A percentile compares a stretch with the other conserved stretches of the same genome.
phyloP scores from a whole-genome alignment of 2,329 filamentous ascomycete species.

The Davidsoniella virescens region DNA sequence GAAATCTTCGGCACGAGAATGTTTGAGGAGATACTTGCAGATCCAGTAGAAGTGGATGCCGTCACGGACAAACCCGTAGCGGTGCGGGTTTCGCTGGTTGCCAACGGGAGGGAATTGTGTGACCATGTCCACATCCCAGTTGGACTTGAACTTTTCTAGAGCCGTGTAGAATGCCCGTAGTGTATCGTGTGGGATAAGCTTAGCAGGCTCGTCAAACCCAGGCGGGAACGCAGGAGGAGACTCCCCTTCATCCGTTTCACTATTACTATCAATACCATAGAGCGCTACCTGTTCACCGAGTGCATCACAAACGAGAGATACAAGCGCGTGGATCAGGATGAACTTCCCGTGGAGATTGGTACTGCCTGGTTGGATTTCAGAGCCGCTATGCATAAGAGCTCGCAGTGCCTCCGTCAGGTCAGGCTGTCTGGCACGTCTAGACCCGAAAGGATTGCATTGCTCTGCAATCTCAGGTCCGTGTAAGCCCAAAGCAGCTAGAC shows the following conservation, averaged over 20 bases:
- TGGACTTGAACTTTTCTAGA: slow-evolving; percentile 55
- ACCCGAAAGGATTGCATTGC: slow-evolving; percentile 44
- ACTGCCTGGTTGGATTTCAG: slow-evolving; percentile 44
- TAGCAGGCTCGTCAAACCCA: slow-evolving; percentile 16
- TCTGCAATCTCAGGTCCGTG: slow-evolving; percentile 38
- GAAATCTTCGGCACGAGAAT: slow-evolving; percentile 36
- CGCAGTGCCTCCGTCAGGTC: slow-evolving; percentile 45
- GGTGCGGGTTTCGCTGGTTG: slow-evolving; percentile 33
- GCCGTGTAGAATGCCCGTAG: slow-evolving; percentile 36
- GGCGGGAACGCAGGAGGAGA: not conserved
- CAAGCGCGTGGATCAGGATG: slow-evolving; percentile 52
- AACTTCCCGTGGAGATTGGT: slow-evolving; percentile 64
- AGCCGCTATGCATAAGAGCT: slow-evolving; percentile 40
- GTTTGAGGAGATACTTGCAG: slow-evolving; percentile 47
- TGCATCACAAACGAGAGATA: slow-evolving; percentile 39
- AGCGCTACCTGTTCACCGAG: slow-evolving; percentile 29
- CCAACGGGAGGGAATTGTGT: slow-evolving; percentile 43
- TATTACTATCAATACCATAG: slow-evolving; percentile 16
- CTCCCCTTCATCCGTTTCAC: slow-evolving; percentile 24
- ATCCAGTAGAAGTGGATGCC: slow-evolving; percentile 61
- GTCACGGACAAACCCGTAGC: slow-evolving; percentile 55
- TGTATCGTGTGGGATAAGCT: slow-evolving; percentile 30
- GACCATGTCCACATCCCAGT: slow-evolving; percentile 55
- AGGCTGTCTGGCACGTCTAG: slow-evolving; percentile 46
- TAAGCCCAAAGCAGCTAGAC: slow-evolving; percentile 48